These are phyloP conservation scores for Melanomma pulvis-pyrius DNA, from an alignment of 495 filamentous ascomycete genomes.

Conservation along the genomic window DNA sequence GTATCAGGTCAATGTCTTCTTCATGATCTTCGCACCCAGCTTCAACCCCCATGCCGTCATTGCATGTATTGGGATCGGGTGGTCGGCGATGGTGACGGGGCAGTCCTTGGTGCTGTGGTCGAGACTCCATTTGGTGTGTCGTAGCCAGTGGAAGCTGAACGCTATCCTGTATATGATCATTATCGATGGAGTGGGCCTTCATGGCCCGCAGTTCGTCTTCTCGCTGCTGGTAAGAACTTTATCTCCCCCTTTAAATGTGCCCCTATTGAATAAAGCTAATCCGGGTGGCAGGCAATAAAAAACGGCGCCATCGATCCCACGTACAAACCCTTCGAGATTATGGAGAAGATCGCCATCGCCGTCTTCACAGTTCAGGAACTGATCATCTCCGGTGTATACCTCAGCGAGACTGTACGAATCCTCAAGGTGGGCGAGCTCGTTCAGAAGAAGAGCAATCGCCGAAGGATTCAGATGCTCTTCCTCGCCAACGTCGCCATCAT, in stretches of 20 bases:
- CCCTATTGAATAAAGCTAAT: background rate
- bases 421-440: conserved; percentile 12
- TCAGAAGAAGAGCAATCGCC: conserved; percentile 14
- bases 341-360: conserved; percentile 19
- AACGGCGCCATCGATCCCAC: conserved; percentile 1
- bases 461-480: conserved; percentile 17
- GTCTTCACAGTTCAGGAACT: conserved; percentile 17
- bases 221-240: conserved; percentile 35
- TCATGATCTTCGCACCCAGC: background rate
- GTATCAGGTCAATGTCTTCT: background rate
- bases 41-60: background rate
- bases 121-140: conserved; percentile 27
- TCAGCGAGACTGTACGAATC: conserved; percentile 13
- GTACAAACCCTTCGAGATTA: conserved; percentile 16
- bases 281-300: conserved; percentile 2
- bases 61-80: background rate
- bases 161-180: conserved; percentile 32
- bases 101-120: conserved; percentile 35
- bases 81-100: conserved; percentile 31
- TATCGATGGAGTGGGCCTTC: conserved; percentile 19
- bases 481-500: conserved; percentile 35
- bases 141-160: conserved; percentile 3
- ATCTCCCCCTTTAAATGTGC: background rate
- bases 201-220: conserved; percentile 14
- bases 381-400: conserved; percentile 22